Evolutionary conservation across 345 rosid species (phyloP).

Genomic region (Citrus hindsii): DNA sequence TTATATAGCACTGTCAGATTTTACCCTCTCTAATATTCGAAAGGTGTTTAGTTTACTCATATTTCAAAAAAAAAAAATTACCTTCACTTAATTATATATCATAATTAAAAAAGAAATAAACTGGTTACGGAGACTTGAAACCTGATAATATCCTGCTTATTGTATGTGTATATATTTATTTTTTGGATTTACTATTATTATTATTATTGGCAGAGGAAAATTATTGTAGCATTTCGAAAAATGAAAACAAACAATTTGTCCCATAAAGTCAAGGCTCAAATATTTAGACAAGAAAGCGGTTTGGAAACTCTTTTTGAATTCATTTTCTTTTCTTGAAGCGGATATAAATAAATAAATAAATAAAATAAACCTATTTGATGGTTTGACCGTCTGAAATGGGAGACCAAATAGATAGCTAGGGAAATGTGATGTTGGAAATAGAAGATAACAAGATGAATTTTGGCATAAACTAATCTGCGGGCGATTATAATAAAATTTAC

Average conservation of each 20-base stretch:
- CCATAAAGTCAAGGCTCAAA: background rate
- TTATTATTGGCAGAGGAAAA: no score
- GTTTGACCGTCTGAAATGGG: background rate
- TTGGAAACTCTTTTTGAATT: background rate
- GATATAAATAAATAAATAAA: background rate
- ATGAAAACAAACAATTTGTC: background rate
- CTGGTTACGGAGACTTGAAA: no score
- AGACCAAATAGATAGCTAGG: background rate
- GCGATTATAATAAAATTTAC: background rate
- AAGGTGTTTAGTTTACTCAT: fast-evolving
- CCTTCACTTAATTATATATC: no score
- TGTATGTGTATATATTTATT: no score
- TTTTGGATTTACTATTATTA: no score
- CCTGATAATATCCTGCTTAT: no score
- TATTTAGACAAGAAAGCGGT: background rate
- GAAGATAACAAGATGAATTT: no score
- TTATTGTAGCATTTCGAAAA: no score
- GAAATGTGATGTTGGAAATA: background rate
- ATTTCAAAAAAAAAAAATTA: no score
- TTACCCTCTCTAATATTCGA: fast-evolving
- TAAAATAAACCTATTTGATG: background rate
- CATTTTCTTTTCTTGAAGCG: background rate
- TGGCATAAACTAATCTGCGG: background rate
- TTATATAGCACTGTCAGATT: fast-evolving
- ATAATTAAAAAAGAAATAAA: no score